phyloP scores from a whole-genome alignment of 2,329 filamentous ascomycete species.

The Rhexocercosporidium sp. region DNA sequence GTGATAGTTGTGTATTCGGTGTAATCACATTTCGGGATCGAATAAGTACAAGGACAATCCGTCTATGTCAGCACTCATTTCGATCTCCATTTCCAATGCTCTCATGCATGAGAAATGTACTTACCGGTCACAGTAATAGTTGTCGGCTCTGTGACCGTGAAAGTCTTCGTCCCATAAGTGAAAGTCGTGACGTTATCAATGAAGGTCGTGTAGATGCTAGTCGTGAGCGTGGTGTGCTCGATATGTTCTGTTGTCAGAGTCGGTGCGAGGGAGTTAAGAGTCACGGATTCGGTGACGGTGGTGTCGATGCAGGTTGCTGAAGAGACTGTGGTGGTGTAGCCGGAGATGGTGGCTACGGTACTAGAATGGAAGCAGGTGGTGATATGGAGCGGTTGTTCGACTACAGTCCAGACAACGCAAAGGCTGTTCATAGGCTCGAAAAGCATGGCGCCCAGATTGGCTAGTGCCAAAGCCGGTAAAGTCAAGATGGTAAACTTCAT shows the following conservation, averaged over 20 bases:
- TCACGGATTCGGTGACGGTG: constrained; percentile 3
- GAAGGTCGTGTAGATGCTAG: neutral
- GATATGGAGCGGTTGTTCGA: constrained; percentile 3
- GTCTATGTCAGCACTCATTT: neutral
- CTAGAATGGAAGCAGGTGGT: constrained; percentile 9
- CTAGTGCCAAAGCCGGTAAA: constrained; percentile 2
- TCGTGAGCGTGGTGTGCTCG: constrained; percentile 4
- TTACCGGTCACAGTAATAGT: neutral
- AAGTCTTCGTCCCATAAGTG: neutral
- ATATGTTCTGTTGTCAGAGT: neutral
- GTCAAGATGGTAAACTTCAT: constrained; percentile 5
- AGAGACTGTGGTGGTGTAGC: constrained; percentile 4
- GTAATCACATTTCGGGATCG: neutral
- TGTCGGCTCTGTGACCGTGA: neutral
- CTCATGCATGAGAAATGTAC: neutral
- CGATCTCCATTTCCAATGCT: neutral
- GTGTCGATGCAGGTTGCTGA: constrained; percentile 14
- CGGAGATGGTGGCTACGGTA: constrained; percentile 1
- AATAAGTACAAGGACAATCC: constrained; percentile 1
- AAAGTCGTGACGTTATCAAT: neutral
- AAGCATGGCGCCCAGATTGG: neutral
- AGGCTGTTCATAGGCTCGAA: constrained; percentile 13
- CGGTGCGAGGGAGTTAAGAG: neutral
- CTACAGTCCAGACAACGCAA: constrained; percentile 11
- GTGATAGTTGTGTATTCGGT: constrained; percentile 10